Conservation (phyloP, 495 filamentous ascomycete species). For the Cercophora samala region DNA sequence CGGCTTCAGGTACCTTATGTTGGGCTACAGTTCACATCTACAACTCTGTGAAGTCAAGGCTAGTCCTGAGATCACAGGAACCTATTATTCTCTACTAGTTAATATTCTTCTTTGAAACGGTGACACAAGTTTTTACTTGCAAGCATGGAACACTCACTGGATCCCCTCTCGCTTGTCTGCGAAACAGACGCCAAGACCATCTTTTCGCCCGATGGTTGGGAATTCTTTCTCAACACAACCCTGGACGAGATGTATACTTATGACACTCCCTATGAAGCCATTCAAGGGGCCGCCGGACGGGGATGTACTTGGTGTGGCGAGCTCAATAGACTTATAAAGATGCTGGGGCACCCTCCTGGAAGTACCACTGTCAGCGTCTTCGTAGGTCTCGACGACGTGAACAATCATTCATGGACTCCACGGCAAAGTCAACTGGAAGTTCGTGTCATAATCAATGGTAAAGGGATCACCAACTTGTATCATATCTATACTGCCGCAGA, state of each 20-base stretch:
- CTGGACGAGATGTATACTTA: not conserved
- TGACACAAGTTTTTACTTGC: not conserved
- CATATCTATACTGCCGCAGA: not conserved
- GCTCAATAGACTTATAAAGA: not conserved
- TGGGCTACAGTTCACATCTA: no score
- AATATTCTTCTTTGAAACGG: not conserved
- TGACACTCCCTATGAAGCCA: not conserved
- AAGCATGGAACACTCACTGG: not conserved
- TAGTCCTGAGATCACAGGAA: no score
- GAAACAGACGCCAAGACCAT: not conserved
- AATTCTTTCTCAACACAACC: not conserved
- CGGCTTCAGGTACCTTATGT: no score
- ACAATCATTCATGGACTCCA: not conserved
- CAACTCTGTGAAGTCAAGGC: no score
- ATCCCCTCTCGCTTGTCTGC: constrained; percentile 1
- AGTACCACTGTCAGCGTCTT: not conserved
- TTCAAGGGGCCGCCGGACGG: not conserved
- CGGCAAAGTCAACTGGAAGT: not conserved
- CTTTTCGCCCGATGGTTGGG: not conserved
- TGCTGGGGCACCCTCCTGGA: not conserved
- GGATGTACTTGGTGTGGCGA: not conserved
- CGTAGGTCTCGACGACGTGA: not conserved
- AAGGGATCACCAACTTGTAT: not conserved
- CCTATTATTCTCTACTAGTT: not conserved
- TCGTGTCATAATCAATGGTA: not conserved